These are phyloP conservation scores for Backusella australiensis DNA, from an alignment of 192 early-diverging fungal genomes.

Conservation along the genomic window DNA sequence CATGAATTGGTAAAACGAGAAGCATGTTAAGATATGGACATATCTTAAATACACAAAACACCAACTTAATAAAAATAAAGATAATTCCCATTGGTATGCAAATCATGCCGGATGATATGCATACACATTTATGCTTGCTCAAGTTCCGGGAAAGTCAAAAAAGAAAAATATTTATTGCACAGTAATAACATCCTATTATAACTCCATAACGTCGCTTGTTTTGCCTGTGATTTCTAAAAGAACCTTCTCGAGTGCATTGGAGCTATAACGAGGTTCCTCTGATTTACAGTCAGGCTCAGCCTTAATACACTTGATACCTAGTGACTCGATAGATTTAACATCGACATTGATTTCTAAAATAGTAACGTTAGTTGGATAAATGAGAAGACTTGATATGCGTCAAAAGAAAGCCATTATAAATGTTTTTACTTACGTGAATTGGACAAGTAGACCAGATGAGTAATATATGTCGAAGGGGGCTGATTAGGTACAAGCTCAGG, in stretches of 20 bases:
- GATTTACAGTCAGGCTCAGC: constrained; percentile 8
- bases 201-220: background rate
- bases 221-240: constrained; percentile 4
- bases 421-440: constrained; percentile 41
- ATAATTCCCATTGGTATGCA: background rate
- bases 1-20: background rate
- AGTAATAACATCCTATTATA: background rate
- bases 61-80: no score
- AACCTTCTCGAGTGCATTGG: background rate
- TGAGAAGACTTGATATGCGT: background rate
- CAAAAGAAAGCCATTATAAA: background rate
- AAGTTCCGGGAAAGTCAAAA: background rate
- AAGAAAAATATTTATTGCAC: background rate
- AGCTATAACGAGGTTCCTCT: constrained; percentile 13
- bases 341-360: constrained; percentile 37
- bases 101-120: background rate
- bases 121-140: background rate
- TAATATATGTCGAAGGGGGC: constrained; percentile 40
- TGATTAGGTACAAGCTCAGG: constrained; percentile 24
- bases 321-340: constrained; percentile 38
- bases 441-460: constrained; percentile 49
- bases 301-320: constrained; percentile 47
- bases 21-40: background rate
- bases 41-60: background rate
- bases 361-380: background rate